phyloP scores from a whole-genome alignment of 1,284 basidiomycete species.

The Sphagnurus paluster region DNA sequence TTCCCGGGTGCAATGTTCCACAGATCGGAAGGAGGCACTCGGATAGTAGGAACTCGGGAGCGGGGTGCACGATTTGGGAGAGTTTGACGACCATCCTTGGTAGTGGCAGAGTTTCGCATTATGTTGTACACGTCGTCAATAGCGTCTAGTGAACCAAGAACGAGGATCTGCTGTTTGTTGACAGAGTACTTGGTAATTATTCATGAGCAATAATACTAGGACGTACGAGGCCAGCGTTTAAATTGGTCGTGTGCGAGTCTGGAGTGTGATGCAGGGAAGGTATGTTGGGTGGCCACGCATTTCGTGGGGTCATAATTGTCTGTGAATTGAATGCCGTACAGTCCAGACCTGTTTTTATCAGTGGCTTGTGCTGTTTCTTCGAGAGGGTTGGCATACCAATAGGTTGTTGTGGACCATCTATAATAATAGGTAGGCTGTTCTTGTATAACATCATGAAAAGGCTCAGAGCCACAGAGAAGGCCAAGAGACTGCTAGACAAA shows the following conservation, averaged over 20 bases:
- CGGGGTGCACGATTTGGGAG: constrained; percentile 8
- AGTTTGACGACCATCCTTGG: constrained; percentile 13
- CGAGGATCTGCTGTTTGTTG: constrained; percentile 5
- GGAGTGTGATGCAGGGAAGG: too few species aligned
- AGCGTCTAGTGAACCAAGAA: background rate
- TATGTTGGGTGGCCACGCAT: constrained; percentile 7
- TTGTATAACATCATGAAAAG: constrained; percentile 5
- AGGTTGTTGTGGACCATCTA: constrained; percentile 4
- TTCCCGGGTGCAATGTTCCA: constrained; percentile 11
- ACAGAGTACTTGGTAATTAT: too few species aligned
- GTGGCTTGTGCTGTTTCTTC: background rate
- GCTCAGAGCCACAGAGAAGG: constrained; percentile 10
- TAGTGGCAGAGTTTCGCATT: too few species aligned
- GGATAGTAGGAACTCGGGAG: constrained; percentile 15
- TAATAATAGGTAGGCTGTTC: constrained; percentile 3
- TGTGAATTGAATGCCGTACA: constrained; percentile 2
- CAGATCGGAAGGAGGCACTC: constrained; percentile 16
- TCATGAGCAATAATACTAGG: too few species aligned
- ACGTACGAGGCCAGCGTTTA: too few species aligned
- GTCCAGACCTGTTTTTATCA: constrained; percentile 4
- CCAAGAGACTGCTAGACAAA: constrained; percentile 12
- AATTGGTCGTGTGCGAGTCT: too few species aligned
- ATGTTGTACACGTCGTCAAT: too few species aligned
- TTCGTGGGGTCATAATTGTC: constrained; percentile 4
- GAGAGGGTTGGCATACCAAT: constrained; percentile 11